Evolutionary conservation across 2,329 filamentous ascomycete genomes (phyloP).

Genomic region (Herpotrichia juniperi): DNA sequence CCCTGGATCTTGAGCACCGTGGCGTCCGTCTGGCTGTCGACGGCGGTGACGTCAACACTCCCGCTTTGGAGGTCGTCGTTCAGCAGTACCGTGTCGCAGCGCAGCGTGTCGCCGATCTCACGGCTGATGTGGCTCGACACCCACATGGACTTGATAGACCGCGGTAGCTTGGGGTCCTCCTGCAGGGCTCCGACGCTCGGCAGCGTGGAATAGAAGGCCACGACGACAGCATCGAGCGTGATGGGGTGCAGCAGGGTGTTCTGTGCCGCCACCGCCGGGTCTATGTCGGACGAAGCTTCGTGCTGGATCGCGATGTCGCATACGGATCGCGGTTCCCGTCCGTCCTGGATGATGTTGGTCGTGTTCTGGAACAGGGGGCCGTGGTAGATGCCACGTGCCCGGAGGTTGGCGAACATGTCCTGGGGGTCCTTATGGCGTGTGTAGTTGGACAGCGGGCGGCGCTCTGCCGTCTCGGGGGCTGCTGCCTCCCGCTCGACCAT

Average conservation of each 20-base stretch:
- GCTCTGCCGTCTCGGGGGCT: not conserved
- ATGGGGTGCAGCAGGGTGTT: too few relatives aligned
- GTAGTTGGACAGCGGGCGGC: not conserved
- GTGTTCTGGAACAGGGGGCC: slow-evolving; percentile 19
- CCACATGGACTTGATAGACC: slow-evolving; percentile 1
- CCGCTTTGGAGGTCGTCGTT: slow-evolving; percentile 22
- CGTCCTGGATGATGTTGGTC: not conserved
- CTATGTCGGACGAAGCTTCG: slow-evolving; percentile 1
- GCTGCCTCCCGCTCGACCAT: not conserved
- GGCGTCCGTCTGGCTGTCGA: not conserved
- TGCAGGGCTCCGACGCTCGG: not conserved
- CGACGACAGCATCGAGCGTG: slow-evolving; percentile 9
- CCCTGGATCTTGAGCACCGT: slow-evolving; percentile 5
- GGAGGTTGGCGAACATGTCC: slow-evolving; percentile 10
- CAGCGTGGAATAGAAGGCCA: not conserved
- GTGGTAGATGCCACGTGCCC: slow-evolving; percentile 10
- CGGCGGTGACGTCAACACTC: not conserved
- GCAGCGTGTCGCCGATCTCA: not conserved
- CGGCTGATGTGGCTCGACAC: not conserved
- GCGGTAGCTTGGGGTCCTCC: not conserved
- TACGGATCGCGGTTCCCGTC: not conserved
- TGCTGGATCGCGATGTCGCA: not conserved
- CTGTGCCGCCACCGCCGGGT: too few relatives aligned
- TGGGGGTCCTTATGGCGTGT: not conserved
- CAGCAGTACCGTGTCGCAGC: not conserved